A percentile compares a stretch with the other conserved stretches of the same genome.
These are phyloP conservation scores for Cucurbita pepo DNA, from an alignment of 306 rosid genomes.

Conservation along the genomic window DNA sequence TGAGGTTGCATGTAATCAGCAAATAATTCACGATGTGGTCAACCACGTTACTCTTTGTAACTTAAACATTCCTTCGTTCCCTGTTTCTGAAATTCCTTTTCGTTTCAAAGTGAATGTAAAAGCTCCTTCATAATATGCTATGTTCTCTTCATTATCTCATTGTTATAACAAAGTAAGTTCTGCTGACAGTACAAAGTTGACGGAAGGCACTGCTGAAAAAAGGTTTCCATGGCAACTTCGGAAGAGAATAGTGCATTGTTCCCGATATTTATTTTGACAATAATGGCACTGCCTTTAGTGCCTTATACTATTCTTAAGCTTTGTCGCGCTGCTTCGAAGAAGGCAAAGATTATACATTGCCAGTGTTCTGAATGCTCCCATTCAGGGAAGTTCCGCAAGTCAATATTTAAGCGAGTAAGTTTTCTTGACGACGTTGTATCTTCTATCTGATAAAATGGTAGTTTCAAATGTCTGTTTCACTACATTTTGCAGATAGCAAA, in stretches of 20 bases:
- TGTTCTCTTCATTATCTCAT: not conserved
- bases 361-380: constrained; percentile 71
- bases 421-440: not conserved
- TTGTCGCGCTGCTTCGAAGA: constrained; percentile 60
- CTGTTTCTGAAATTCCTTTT: not conserved
- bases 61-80: not conserved
- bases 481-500: constrained; percentile 60
- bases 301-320: constrained; percentile 78
- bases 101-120: not conserved
- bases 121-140: not conserved
- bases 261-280: constrained; percentile 86
- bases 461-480: not conserved
- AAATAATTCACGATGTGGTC: not conserved
- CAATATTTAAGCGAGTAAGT: constrained; percentile 70
- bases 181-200: constrained; percentile 17
- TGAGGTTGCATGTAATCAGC: not conserved
- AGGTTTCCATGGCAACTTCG: constrained; percentile 60
- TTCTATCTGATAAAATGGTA: not conserved
- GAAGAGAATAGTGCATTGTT: constrained; percentile 83
- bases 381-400: constrained; percentile 81
- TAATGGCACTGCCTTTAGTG: constrained; percentile 85
- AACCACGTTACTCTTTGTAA: not conserved
- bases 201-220: constrained; percentile 14
- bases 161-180: not conserved
- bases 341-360: constrained; percentile 82